Evolutionary conservation across 805 yeast genomes (phyloP).

Genomic region (Wickerhamomyces bisporus): DNA sequence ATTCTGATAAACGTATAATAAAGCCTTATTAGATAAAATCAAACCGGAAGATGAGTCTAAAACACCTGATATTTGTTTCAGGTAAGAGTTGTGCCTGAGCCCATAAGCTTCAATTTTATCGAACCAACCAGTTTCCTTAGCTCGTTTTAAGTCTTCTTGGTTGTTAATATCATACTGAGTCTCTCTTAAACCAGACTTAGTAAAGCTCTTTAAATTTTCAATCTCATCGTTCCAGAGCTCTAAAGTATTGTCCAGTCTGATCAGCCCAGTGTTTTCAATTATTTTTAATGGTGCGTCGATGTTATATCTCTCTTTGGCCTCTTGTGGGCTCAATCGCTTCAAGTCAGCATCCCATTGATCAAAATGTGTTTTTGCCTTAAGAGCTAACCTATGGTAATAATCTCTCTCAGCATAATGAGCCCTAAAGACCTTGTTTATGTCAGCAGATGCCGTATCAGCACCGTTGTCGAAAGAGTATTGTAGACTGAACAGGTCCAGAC

Average conservation of each 20-base stretch:
- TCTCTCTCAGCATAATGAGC: slow-evolving; percentile 32
- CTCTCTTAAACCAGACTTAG: slow-evolving; percentile 24
- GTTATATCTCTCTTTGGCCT: slow-evolving; percentile 10
- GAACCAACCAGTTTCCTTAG: slow-evolving; percentile 24
- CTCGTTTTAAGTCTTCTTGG: slow-evolving; percentile 25
- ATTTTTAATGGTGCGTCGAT: slow-evolving; percentile 10
- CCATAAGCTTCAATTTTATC: slow-evolving; percentile 9
- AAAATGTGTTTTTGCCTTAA: slow-evolving; percentile 14
- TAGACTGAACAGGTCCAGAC: slow-evolving; percentile 25
- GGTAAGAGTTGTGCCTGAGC: background rate
- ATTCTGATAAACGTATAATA: slow-evolving; percentile 25
- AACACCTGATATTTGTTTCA: slow-evolving; percentile 16
- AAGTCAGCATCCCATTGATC: slow-evolving; percentile 14
- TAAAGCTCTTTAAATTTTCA: slow-evolving; percentile 22
- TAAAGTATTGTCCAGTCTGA: slow-evolving; percentile 7
- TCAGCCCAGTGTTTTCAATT: slow-evolving; percentile 13
- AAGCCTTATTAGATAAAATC: slow-evolving; percentile 30
- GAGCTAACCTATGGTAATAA: slow-evolving; percentile 26
- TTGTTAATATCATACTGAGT: slow-evolving; percentile 26
- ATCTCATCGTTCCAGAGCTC: slow-evolving; percentile 6
- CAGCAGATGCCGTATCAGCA: slow-evolving; percentile 38
- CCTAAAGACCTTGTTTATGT: slow-evolving; percentile 35
- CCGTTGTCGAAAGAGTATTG: slow-evolving; percentile 30
- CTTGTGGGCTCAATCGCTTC: slow-evolving; percentile 2
- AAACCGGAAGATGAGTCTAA: slow-evolving; percentile 31